Base-by-base conservation (phyloP, 2,329 filamentous ascomycete species). In the Cladorrhinum sp. region DNA sequence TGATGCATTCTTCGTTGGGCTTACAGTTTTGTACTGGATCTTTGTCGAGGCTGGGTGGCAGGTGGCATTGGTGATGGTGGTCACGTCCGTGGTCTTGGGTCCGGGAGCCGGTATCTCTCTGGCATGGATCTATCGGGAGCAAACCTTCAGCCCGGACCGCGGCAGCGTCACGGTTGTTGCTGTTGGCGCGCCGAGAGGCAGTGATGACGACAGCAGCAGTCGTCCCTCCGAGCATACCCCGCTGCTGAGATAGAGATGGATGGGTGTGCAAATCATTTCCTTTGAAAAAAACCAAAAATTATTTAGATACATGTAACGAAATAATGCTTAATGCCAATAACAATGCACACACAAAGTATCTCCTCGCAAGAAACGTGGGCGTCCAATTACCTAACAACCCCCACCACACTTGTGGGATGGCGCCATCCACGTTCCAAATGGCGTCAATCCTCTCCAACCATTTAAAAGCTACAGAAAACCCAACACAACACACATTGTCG, bases 1-100 rank as follows among this genome's bases (percentile, higher is more conserved):
- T 52, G 76, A 84, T 62, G 64, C 74, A 5, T 69, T 76, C 23
- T 81, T 79, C 63, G 72, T 82, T 50, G 73, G 70, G 1, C 70
- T 78, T 65, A 82, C 81, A 1, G 76, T 82, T 3, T 64, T 83
- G 30, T 84, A 83, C 68, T 84, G 81, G 81, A 70, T 83, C 33
- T 69, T 82, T 42, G 78, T 80, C 16, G 82, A 84, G 69, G 76
- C 77, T 0, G 80, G 81, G 18, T 77, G 77, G 75, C 69, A 71
- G 8, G 71, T 71, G 5, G 67, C 68, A 3, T 39, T 66, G 1
- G 58, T 71, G 9, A 67, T 72, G 64, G 55, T 73, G 4, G 65
- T 62, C 5, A 58, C 64, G 0, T 72, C 73, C 0, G 28, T 71
- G 0, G 23, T 74, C 7, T 52, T 76, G 3, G 76, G 76, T 0